phyloP scores from a whole-genome alignment of 2,329 filamentous ascomycete genomes.

The Cercospora janseana region DNA sequence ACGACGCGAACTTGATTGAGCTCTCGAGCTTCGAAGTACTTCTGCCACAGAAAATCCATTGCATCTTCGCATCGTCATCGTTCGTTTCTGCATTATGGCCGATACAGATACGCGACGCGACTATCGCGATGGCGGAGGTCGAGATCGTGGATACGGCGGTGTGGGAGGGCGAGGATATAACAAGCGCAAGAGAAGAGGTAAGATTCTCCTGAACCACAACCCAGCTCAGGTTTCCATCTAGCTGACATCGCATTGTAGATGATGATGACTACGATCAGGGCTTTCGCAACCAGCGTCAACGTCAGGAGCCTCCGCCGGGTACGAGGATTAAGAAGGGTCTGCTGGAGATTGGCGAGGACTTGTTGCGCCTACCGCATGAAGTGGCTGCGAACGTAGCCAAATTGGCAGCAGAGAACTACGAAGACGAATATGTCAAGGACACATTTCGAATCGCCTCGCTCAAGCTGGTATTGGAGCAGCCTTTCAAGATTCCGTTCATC shows the following conservation, averaged over 20 bases:
- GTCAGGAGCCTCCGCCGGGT: slow-evolving; percentile 63
- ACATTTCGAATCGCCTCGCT: slow-evolving; percentile 71
- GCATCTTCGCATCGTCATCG: background rate
- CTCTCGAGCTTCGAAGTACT: background rate
- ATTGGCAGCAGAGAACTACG: slow-evolving; percentile 75
- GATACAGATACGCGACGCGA: slow-evolving; percentile 35
- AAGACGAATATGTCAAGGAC: slow-evolving; percentile 74
- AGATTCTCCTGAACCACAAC: slow-evolving; percentile 23
- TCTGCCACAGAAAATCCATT: slow-evolving; percentile 3
- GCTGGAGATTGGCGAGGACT: slow-evolving; percentile 76
- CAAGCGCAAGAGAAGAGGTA: slow-evolving; percentile 79
- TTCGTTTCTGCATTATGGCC: slow-evolving; percentile 28
- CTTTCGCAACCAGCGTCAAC: slow-evolving; percentile 68
- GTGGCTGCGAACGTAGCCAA: slow-evolving; percentile 73
- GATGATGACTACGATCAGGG: slow-evolving; percentile 76
- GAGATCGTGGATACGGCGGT: slow-evolving; percentile 36
- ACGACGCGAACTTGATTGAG: slow-evolving; percentile 3
- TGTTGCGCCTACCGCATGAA: slow-evolving; percentile 73
- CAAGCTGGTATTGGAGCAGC: slow-evolving; percentile 84
- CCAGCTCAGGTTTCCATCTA: background rate
- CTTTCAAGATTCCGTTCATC: slow-evolving; percentile 94
- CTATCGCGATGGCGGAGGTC: slow-evolving; percentile 27
- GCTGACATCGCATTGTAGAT: slow-evolving; percentile 49
- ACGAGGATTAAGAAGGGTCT: slow-evolving; percentile 75
- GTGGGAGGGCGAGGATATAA: slow-evolving; percentile 49